Conservation (phyloP, 1,139 yeast species). For the Kodamaea alishanica region DNA sequence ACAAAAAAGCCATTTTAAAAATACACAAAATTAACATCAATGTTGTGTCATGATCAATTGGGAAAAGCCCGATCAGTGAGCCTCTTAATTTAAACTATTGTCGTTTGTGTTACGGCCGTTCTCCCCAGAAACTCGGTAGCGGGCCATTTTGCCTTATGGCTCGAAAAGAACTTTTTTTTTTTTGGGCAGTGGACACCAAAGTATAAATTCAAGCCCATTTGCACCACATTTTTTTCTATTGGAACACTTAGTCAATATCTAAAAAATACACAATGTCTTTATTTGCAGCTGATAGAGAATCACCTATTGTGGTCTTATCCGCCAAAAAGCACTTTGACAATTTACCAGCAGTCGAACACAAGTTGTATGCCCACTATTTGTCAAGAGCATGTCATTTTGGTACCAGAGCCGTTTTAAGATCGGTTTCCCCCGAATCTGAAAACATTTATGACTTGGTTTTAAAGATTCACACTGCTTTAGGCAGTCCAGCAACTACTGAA, state of each 20-base stretch:
- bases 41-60: too few relatives aligned
- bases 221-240: neutral
- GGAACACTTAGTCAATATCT: neutral
- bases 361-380: slow-evolving; percentile 75
- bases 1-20: neutral
- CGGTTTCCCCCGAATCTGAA: slow-evolving; percentile 84
- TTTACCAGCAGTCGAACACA: slow-evolving; percentile 33
- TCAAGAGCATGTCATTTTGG: slow-evolving; percentile 83
- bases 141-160: too few relatives aligned
- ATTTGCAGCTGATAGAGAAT: slow-evolving; percentile 37
- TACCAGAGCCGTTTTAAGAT: slow-evolving; percentile 70
- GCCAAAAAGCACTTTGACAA: slow-evolving; percentile 46
- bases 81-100: too few relatives aligned
- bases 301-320: slow-evolving; percentile 39
- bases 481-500: slow-evolving; percentile 40
- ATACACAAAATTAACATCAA: too few relatives aligned
- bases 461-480: slow-evolving; percentile 48
- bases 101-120: too few relatives aligned
- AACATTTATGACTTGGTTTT: slow-evolving; percentile 65
- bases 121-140: too few relatives aligned
- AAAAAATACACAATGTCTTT: neutral
- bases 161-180: neutral
- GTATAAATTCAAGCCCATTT: neutral
- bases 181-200: neutral
- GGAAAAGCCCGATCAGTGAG: too few relatives aligned